Conservation (phyloP, 352 stramenopile species). For the Elongisporangium prolatum region DNA sequence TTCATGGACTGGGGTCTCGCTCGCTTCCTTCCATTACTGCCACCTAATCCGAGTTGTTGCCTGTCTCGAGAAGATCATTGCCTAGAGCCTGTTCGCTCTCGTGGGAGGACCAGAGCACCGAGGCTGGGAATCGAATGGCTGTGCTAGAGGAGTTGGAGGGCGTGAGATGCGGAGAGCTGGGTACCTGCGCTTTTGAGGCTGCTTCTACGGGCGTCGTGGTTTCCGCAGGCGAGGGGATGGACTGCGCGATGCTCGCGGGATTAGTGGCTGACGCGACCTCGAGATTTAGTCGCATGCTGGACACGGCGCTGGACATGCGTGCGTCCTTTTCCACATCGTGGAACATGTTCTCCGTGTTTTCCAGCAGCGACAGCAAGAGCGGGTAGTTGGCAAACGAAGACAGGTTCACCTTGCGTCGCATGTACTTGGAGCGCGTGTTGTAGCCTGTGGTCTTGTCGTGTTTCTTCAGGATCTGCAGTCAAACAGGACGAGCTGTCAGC, state of each 20-base stretch:
- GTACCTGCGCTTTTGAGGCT: constrained; percentile 18
- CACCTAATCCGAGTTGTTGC: neutral
- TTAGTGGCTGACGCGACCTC: constrained; percentile 11
- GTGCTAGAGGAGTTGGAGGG: constrained; percentile 30
- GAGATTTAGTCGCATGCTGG: constrained; percentile 54
- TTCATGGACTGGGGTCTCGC: neutral
- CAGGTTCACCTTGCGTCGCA: constrained; percentile 76
- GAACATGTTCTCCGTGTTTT: constrained; percentile 81
- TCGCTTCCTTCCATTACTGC: neutral
- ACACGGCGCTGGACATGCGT: constrained; percentile 41
- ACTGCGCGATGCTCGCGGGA: constrained; percentile 4
- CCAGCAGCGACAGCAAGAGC: constrained; percentile 61
- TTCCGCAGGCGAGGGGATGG: constrained; percentile 3
- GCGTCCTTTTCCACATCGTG: constrained; percentile 60
- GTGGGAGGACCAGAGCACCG: constrained; percentile 39
- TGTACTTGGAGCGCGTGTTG: constrained; percentile 83
- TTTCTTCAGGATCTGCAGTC: constrained; percentile 68
- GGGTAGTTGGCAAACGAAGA: constrained; percentile 78
- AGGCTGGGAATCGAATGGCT: constrained; percentile 41
- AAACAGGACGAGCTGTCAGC: neutral
- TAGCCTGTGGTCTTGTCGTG: constrained; percentile 86
- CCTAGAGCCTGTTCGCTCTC: constrained; percentile 3
- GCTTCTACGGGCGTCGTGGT: constrained; percentile 22
- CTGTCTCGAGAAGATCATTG: neutral
- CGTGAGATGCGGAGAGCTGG: constrained; percentile 36